Base-by-base conservation (phyloP, 768 basidiomycete genomes). In the Xerocomus brunneocitrinus region DNA sequence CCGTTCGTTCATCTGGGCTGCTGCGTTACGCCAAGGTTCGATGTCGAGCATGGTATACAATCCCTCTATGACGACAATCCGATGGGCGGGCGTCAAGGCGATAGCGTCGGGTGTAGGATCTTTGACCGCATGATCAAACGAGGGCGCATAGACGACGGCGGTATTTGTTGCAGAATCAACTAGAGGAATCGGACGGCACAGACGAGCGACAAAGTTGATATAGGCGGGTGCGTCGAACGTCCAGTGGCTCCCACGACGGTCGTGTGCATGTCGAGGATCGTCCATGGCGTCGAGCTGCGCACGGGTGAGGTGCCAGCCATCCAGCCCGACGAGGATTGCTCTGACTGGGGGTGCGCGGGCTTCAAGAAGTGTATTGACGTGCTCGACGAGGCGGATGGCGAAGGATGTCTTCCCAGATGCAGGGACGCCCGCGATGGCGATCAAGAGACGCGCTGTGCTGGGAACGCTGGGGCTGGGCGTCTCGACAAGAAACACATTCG, bases 251-350 rank as follows among this genome's bases (percentile, higher is more conserved):
- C 95, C 95, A 22, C 94, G 81, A 43, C 91, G 70, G 53, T 85
- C 85, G 59, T 87, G 83, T 0, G 94, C 92, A 38, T 84, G 78
- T 49, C 79, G 75, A 0, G 93, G 86, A 66, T 97, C 84, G 13
- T 83, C 81, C 64, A 94, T 79, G 22, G 72, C 64, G 62, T 90
- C 90, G 27, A 98, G 80, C 58, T 89, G 83, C 4, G 82, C 79
- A 24, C 91, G 82, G 16, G 89, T 80, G 54, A 88, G 76, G 67
- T 98, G 95, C 92, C 93, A 98, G 10, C 95, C 95, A 65, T 98
- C 95, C 36, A 93, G 74, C 7, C 88, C 82, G 9, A 97, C 80
- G 40, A 91, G 78, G 31, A 88, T 75, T 5, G 84, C 89, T 8
- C 27, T 45, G 13, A 58, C 36, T 53, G 14, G 25, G 34, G 44